Conservation (phyloP, 75 land plant genomes). For the Chamaecyparis obtusa region DNA sequence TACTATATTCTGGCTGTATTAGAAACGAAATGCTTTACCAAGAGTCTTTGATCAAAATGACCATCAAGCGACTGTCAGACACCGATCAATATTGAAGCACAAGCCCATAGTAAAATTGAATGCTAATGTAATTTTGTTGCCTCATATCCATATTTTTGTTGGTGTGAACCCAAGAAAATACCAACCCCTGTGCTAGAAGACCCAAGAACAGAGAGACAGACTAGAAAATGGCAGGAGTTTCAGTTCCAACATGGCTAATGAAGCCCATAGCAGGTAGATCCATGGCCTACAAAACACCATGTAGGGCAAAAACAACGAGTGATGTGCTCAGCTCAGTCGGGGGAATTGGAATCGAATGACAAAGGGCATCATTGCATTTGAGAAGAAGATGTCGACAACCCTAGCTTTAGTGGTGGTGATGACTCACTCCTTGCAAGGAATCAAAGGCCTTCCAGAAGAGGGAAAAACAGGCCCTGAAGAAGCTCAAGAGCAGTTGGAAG, state of each 20-base stretch:
- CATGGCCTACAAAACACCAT: neutral
- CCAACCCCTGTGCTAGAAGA: no score
- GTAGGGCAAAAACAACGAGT: neutral
- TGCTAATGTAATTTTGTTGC: no score
- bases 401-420: constrained; percentile 69
- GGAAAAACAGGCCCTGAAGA: constrained; percentile 86
- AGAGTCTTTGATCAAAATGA: no score
- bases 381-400: constrained; percentile 83
- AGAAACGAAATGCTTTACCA: no score
- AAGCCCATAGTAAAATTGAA: no score
- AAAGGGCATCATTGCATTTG: constrained; percentile 22
- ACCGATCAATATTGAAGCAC: no score
- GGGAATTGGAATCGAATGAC: neutral
- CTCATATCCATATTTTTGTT: no score
- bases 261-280: neutral
- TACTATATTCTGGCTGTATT: no score
- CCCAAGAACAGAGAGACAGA: no score
- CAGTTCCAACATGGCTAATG: neutral
- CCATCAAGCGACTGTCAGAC: no score
- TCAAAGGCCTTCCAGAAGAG: constrained; percentile 90
- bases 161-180: no score
- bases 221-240: constrained; percentile 5
- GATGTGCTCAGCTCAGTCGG: neutral
- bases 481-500: constrained; percentile 64
- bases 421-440: constrained; percentile 86